Conservation (phyloP, 345 rosid genomes). For the Murraya koenigii region DNA sequence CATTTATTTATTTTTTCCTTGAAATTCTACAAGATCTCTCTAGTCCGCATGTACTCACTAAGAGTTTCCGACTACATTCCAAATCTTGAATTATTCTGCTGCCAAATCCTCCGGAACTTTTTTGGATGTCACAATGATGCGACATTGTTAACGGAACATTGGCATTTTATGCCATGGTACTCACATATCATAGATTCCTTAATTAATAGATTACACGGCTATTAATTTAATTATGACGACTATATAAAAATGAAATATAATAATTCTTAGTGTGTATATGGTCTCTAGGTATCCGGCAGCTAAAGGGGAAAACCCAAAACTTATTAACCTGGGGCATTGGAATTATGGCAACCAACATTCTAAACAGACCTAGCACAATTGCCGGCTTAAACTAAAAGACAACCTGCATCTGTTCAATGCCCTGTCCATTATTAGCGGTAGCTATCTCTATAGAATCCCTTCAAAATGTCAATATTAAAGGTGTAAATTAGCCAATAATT, state of each 20-base stretch:
- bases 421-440: not conserved
- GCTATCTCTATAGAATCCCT: too few species aligned
- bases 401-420: not conserved
- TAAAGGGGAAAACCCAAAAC: not conserved
- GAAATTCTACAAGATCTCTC: too few species aligned
- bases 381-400: not conserved
- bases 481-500: not conserved
- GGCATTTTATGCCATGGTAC: not conserved
- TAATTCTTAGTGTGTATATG: not conserved
- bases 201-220: too few species aligned
- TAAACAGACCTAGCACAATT: not conserved
- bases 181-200: not conserved
- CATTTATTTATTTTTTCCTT: not conserved
- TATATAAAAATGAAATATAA: not conserved
- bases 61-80: not conserved
- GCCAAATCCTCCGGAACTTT: not conserved
- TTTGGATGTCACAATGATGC: not conserved
- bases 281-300: not conserved
- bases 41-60: too few species aligned
- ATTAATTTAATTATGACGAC: too few species aligned
- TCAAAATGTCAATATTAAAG: not conserved
- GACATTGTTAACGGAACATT: not conserved
- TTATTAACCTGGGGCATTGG: not conserved
- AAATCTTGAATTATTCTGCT: not conserved
- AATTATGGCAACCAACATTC: not conserved